Evolutionary conservation across 192 early-diverging fungal species (phyloP), one percentile per base, ranked within the genome.

Genomic region (Entophlyctis luteolus): DNA sequence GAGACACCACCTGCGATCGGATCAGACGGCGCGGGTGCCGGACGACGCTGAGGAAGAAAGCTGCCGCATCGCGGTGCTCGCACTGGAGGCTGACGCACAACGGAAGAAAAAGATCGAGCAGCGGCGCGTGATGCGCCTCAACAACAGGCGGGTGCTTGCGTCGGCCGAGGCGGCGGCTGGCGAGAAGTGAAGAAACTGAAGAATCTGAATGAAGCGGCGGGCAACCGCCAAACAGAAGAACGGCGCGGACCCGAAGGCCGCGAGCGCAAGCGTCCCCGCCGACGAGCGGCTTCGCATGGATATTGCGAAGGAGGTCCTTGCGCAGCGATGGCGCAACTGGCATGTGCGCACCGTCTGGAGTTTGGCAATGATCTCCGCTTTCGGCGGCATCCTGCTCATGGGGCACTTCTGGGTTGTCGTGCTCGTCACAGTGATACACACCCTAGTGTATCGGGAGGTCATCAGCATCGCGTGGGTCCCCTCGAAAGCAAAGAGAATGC

Each of bases 361-460:
- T 18, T 77, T 95, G 38, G 79, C 93, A 35, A 98, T 98, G 95
- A 92, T 98, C 60, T 82, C 73, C 45, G 83, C 84, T 38, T 94
- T 96, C 75, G 84, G 91, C 65, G 73, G 36, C n/a, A 71, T 83
- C 22, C 72, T 83, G 36, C 35, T 72, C 2, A 67, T 79, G 27
- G 95, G 95, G 4, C 93, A 91, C 18, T 33, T 89, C n/a, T 87
- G 84, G 74, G 90, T 93, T 35, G 91, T 96, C 62, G 59, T 93
- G 47, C 81, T 93, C 73, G 93, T 98, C 2, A 80, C 89, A 48
- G 76, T 87, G 55, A 81, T 98, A 50, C 93, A 95, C 69, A 81
- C 87, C 33, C 60, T 91, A 33, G 92, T 98, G 36, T 98, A 92
- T 77, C 83, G 82, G 54, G 95, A 98, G 74, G 92, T 98, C n/a